Evolutionary conservation across 2,329 filamentous ascomycete species (phyloP), one percentile per base, ranked within the genome.

Genomic region (Coniochaeta hoffmannii): DNA sequence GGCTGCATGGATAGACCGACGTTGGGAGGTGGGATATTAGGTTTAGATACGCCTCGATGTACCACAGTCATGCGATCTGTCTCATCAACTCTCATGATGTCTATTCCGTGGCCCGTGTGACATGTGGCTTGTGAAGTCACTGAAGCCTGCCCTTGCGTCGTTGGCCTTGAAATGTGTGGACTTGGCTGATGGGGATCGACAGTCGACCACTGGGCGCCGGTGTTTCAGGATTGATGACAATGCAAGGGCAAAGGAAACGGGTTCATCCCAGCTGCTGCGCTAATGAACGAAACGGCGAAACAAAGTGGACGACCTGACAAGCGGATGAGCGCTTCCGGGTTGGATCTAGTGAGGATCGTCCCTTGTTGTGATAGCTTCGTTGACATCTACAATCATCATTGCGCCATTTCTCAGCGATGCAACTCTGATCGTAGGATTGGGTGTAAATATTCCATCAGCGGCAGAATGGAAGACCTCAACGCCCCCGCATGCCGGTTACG

Each of bases 81-180:
- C 36, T 41, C 36, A 41, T n/a, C 36, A 36, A 36, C 22, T 22
- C n/a, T n/a, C n/a, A n/a, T 41, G n/a, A 4, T 36, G 7, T 2
- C 36, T 12, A 2, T 41, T 41, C 17, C n/a, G n/a, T n/a, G n/a
- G n/a, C n/a, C n/a, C n/a, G n/a, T n/a, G n/a, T n/a, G 53, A 32
- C 15, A 24, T 30, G 24, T 30, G 34, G 32, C 8, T 30, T 7
- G 11, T 24, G 19, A 44, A 44, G 32, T n/a, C n/a, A n/a, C n/a
- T n/a, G n/a, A n/a, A n/a, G 51, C 28, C 17, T 19, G 4, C n/a
- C 6, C 15, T 54, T 58, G 22, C 56, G 8, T 11, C 17, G 59
- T 28, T 58, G 57, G 12, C 60, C 63, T 19, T 57, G 55, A 53
- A 34, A 35, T n/a, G 35, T n/a, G 50, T 38, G 22, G 15, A 15